Conservation (phyloP, 169 alveolate species). For the Sarcocystis neurona region DNA sequence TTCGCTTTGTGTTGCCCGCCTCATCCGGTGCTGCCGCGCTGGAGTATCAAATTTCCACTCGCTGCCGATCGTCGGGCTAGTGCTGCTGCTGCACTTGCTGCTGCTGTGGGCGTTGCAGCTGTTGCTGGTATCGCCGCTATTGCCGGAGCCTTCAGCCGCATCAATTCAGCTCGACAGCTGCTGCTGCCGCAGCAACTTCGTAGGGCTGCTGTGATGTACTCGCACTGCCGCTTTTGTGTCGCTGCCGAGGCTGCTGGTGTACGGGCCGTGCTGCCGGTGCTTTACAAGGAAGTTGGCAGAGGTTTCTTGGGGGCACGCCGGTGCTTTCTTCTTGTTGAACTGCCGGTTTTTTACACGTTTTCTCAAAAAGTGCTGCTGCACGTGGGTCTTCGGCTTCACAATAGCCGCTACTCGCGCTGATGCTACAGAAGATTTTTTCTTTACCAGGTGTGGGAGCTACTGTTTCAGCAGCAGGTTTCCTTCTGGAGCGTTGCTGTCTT, state of each 20-base stretch:
- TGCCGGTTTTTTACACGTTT: background rate
- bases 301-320: background rate
- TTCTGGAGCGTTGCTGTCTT: too few species aligned
- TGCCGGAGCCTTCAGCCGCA: background rate
- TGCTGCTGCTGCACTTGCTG: background rate
- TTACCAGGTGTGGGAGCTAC: too few species aligned
- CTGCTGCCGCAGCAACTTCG: conserved; percentile 49
- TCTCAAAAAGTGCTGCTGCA: too few species aligned
- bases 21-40: conserved; percentile 43
- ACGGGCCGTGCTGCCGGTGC: background rate
- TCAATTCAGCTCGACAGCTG: background rate
- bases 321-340: background rate
- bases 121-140: background rate
- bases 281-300: background rate
- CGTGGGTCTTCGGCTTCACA: too few species aligned
- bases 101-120: conserved; percentile 18
- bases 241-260: conserved; percentile 46
- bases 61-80: background rate
- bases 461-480: too few species aligned
- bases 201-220: conserved; percentile 24
- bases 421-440: too few species aligned
- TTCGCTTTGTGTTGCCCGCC: too few species aligned
- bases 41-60: too few species aligned
- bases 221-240: conserved; percentile 20
- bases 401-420: too few species aligned